These are phyloP conservation scores for Botrytis pseudocinerea DNA, from an alignment of 2,329 filamentous ascomycete genomes.

Conservation along the genomic window DNA sequence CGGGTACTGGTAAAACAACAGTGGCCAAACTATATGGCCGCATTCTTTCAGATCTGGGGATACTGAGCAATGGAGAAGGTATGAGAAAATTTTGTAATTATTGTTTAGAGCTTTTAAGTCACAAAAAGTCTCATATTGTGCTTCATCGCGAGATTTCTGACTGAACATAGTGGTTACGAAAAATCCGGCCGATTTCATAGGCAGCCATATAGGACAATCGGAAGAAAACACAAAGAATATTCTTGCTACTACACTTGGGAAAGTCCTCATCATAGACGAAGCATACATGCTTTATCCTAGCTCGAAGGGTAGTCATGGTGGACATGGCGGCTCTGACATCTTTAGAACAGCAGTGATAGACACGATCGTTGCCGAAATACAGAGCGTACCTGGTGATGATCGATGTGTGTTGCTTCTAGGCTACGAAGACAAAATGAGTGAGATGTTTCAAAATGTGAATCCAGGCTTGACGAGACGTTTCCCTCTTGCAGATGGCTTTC, in stretches of 20 bases:
- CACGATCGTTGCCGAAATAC: slow-evolving; percentile 70
- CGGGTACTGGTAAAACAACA: slow-evolving; percentile 75
- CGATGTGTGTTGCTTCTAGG: slow-evolving; percentile 71
- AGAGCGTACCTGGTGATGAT: slow-evolving; percentile 69
- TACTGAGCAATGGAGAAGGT: slow-evolving; percentile 69
- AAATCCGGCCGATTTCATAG: slow-evolving; percentile 74
- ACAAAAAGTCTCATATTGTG: too few relatives aligned
- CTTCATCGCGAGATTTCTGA: background rate
- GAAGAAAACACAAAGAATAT: slow-evolving; percentile 73
- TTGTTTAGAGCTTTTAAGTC: too few relatives aligned
- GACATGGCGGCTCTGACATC: slow-evolving; percentile 43
- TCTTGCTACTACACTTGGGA: slow-evolving; percentile 64
- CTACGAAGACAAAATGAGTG: slow-evolving; percentile 67
- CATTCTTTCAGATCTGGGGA: slow-evolving; percentile 66
- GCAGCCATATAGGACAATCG: slow-evolving; percentile 61
- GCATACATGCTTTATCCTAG: slow-evolving; percentile 64
- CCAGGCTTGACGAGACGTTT: slow-evolving; percentile 69
- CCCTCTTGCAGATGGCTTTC: slow-evolving; percentile 61
- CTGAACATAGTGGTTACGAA: slow-evolving; percentile 61
- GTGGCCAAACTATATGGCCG: slow-evolving; percentile 72
- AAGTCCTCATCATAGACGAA: slow-evolving; percentile 79
- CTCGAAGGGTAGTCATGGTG: slow-evolving; percentile 26
- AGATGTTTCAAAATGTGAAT: slow-evolving; percentile 74
- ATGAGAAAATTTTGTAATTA: slow-evolving; percentile 28
- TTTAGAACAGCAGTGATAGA: slow-evolving; percentile 69